Base-by-base conservation (phyloP, 345 rosid species). In the Moringa oleifera region DNA sequence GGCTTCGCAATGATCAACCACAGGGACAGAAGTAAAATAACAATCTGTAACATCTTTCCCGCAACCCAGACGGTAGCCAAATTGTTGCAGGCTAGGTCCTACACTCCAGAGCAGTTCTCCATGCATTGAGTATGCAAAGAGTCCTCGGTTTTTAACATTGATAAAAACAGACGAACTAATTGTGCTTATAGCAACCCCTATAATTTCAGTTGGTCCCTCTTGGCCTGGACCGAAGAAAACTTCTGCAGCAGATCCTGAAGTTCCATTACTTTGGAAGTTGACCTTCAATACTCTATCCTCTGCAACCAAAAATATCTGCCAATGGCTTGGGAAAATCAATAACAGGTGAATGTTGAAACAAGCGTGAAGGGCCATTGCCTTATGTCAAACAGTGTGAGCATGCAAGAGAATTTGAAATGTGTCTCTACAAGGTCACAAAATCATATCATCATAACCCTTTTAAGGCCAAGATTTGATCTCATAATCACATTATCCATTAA, bases 1-100 rank as follows among this genome's bases (percentile, higher is more conserved):
- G 71, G 84, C 84, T 71, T 90, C 89, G 22, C 92, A 90, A 71
- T 73, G 78, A 77, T 86, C 97, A 63, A 90, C 71, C 33, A 90
- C 77, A 0, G 97, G 96, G 19, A 12, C 68, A 6, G 97, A 85
- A 63, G 77, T 58, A 59, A 90, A 93, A 73, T 58, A 79, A 63
- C 98, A 93, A 63, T 85, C 81, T 1, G 52, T 45, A 53, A 72
- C 65, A 59, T 65, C 77, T 76, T 81, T 84, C 13, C 79, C 53
- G 65, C 98, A 90, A 23, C 97, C 98, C 73, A 80, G 73, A 49
- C 75, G 76, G 67, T 85, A 90, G 2, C 92, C 92, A 51, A 67
- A 74, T 11, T 77, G 87, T 60, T 71, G 70, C 6, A 70, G 65
- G 62, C 81, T 77, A 20, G 97, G 89, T 55, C 95, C 96, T 20